phyloP scores from a whole-genome alignment of 2,329 filamentous ascomycete genomes.

The Hirsutella minnesotensis region DNA sequence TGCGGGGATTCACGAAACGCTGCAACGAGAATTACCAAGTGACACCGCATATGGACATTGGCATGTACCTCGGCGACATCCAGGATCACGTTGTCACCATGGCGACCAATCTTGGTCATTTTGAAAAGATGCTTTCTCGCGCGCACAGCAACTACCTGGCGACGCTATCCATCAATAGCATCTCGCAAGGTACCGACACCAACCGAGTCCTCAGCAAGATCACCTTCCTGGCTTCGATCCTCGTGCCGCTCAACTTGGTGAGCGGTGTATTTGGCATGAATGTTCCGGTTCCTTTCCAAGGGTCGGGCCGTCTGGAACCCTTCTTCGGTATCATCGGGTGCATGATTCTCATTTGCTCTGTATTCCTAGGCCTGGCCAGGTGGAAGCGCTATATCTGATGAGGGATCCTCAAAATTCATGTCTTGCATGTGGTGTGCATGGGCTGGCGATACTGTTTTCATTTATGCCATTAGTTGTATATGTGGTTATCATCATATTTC shows the following conservation, averaged over 20 bases:
- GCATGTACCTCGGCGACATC: slow-evolving; percentile 91
- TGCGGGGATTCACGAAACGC: slow-evolving; percentile 93
- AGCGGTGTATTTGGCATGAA: slow-evolving; percentile 87
- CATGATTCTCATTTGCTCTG: slow-evolving; percentile 40
- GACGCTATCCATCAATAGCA: slow-evolving; percentile 84
- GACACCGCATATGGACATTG: slow-evolving; percentile 91
- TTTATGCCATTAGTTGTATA: too few species aligned
- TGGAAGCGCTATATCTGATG: slow-evolving; percentile 32
- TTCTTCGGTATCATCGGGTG: slow-evolving; percentile 40
- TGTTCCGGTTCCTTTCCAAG: slow-evolving; percentile 56
- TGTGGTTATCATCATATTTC: too few species aligned
- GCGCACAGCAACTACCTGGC: slow-evolving; percentile 94
- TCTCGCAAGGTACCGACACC: slow-evolving; percentile 74
- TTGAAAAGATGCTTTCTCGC: slow-evolving; percentile 93
- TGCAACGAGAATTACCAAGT: slow-evolving; percentile 97
- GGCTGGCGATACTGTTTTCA: too few species aligned
- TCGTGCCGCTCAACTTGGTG: slow-evolving; percentile 92
- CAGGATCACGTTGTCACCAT: slow-evolving; percentile 99
- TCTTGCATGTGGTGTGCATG: not conserved
- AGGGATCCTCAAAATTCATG: not conserved
- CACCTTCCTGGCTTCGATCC: slow-evolving; percentile 82
- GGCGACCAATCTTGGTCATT: slow-evolving; percentile 92
- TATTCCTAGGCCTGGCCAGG: slow-evolving; percentile 34
- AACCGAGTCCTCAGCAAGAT: slow-evolving; percentile 92
- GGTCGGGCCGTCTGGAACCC: slow-evolving; percentile 37